phyloP scores from a whole-genome alignment of 352 stramenopile species.

The Globisporangium camurandrum region DNA sequence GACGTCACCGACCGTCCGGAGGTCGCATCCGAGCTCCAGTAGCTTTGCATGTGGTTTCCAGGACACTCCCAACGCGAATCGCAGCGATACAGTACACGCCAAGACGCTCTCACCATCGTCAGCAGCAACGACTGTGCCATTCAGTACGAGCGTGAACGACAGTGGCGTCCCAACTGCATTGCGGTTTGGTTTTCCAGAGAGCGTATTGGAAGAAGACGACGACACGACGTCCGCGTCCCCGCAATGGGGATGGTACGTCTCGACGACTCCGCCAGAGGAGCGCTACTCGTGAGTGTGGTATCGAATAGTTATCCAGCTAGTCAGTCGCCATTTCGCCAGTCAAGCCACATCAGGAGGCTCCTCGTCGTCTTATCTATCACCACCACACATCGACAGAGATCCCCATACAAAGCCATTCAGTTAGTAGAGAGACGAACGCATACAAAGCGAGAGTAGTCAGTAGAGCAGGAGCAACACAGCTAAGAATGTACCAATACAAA shows the following conservation, averaged over 20 bases:
- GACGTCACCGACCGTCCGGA: conserved; percentile 14
- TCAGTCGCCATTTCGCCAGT: neutral
- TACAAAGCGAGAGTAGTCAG: too few relatives aligned
- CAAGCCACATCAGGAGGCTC: too few relatives aligned
- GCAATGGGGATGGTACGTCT: conserved; percentile 82
- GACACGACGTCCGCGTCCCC: conserved; percentile 41
- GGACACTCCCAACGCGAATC: conserved; percentile 21
- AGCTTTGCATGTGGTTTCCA: conserved; percentile 17
- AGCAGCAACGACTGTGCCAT: neutral
- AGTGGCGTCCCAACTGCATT: neutral
- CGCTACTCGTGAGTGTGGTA: conserved; percentile 30
- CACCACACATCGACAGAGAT: too few relatives aligned
- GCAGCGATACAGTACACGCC: neutral
- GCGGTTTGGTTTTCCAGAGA: conserved; percentile 7
- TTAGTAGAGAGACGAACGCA: too few relatives aligned
- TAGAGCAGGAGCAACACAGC: too few relatives aligned
- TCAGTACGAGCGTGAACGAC: too few relatives aligned
- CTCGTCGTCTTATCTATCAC: too few relatives aligned
- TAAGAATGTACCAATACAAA: too few relatives aligned
- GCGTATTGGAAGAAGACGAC: conserved; percentile 25
- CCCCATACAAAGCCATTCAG: too few relatives aligned
- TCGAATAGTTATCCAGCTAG: neutral
- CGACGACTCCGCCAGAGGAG: conserved; percentile 67
- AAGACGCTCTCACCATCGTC: neutral
- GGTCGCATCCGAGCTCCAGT: conserved; percentile 5